phyloP scores from a whole-genome alignment of 805 yeast species.

The Nakazawaea anatomiae region DNA sequence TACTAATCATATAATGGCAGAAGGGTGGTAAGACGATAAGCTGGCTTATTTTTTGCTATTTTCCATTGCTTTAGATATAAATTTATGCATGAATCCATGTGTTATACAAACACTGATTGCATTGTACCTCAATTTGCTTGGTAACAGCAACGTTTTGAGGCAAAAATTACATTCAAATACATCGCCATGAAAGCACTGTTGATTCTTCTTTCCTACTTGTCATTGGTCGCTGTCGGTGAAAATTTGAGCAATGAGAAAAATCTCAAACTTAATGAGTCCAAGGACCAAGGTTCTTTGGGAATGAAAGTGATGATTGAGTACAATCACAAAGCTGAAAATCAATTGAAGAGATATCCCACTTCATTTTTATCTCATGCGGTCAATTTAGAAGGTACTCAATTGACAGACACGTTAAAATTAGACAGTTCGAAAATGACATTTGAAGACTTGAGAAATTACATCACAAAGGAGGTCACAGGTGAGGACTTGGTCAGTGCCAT shows the following conservation, averaged over 20 bases:
- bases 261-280: neutral
- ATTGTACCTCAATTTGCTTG: no score
- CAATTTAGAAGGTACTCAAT: neutral
- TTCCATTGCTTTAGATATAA: no score
- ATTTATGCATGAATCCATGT: no score
- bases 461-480: neutral
- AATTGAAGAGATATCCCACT: neutral
- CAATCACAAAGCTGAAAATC: neutral
- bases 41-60: neutral
- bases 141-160: no score
- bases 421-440: neutral
- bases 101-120: no score
- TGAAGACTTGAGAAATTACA: neutral
- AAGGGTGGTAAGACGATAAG: neutral
- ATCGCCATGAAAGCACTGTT: neutral
- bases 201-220: neutral
- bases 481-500: neutral
- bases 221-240: neutral
- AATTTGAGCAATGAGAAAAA: neutral
- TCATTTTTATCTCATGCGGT: neutral
- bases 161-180: no score
- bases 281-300: neutral
- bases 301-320: constrained; percentile 1
- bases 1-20: neutral
- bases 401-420: neutral